A percentile compares a stretch with the other conserved stretches of the same genome.
These are phyloP conservation scores for Globisporangium paroecandrum DNA, from an alignment of 352 stramenopile genomes.

Conservation along the genomic window DNA sequence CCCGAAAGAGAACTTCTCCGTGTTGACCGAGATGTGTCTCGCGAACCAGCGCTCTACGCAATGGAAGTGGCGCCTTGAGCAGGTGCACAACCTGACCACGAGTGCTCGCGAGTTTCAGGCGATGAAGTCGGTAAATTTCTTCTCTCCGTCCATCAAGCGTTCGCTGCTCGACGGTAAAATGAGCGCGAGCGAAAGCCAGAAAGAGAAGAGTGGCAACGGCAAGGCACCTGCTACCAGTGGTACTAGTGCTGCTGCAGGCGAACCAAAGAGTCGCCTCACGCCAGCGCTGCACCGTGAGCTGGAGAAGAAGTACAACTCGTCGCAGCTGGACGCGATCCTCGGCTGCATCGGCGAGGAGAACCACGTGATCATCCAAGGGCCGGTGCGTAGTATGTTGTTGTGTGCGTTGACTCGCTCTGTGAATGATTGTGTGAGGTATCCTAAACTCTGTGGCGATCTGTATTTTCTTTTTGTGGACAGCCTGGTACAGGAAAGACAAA, in stretches of 20 bases:
- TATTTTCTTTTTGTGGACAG: slow-evolving; percentile 21
- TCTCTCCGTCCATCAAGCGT: slow-evolving; percentile 46
- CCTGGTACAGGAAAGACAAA: slow-evolving; percentile 83
- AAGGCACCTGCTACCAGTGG: neutral
- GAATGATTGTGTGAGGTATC: neutral
- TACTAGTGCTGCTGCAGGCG: slow-evolving; percentile 9
- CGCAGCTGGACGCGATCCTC: slow-evolving; percentile 70
- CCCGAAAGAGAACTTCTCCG: slow-evolving; percentile 33
- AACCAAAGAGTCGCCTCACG: slow-evolving; percentile 28
- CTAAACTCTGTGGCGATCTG: neutral
- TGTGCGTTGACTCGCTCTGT: neutral
- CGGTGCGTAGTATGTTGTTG: slow-evolving; percentile 36
- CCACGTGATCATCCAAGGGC: slow-evolving; percentile 79
- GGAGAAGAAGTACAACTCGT: slow-evolving; percentile 64
- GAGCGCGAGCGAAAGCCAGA: slow-evolving; percentile 19
- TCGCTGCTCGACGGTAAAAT: slow-evolving; percentile 46
- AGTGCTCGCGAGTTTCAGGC: slow-evolving; percentile 81
- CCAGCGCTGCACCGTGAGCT: slow-evolving; percentile 44
- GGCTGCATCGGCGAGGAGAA: slow-evolving; percentile 57
- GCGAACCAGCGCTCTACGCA: slow-evolving; percentile 52
- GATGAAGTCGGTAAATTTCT: slow-evolving; percentile 57
- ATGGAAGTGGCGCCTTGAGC: slow-evolving; percentile 63
- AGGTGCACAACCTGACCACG: slow-evolving; percentile 73
- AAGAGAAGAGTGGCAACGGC: slow-evolving; percentile 1
- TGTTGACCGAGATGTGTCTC: slow-evolving; percentile 63